Evolutionary conservation across 2,329 filamentous ascomycete species (phyloP), one percentile per base, ranked within the genome.

Genomic region (Diaporthe nobilis): DNA sequence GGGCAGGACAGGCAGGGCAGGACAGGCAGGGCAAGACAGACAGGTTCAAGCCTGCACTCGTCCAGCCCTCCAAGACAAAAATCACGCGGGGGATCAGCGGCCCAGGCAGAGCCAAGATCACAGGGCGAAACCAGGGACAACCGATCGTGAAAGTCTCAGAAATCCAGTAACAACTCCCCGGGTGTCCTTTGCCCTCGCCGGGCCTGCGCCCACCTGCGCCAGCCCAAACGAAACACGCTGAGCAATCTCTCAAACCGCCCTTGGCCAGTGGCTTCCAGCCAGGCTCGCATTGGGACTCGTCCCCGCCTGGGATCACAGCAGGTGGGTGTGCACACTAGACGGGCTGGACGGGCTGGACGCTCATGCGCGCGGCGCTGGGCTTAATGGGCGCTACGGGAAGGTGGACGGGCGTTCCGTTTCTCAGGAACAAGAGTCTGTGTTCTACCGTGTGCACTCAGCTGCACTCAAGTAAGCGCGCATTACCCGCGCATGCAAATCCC

Each of bases 1-100:
- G 37, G 58, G n/a, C 60, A 44, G 20, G 60, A 28, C 39, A 22
- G 5, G 55, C 55, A 58, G 58, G 58, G 58, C 39, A 44, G 20
- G 60, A 28, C 39, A 22, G 5, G 55, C 55, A 58, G 58, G 58
- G 58, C 39, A 47, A 28, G 25, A 47, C 25, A 49, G 61, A 67
- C 61, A 67, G 65, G 49, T 55, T 70, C 22, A 55, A 55, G 65
- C 47, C 2, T 68, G 65, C 65, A 70, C 49, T 22, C n/a, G 31
- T 42, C 47, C 65, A 70, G 47, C 65, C 47, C 65, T 51, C 49
- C 65, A 70, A 70, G 65, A 55, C 65, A 70, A 37, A 55, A 49
- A 28, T 51, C 47, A 42, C 65, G 65, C 47, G 65, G 65, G 65
- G 65, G 65, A 70, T 70, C 65, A 42, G 49, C 65, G 37, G 49